Evolutionary conservation across 805 yeast genomes (phyloP).

Genomic region (Limtongia smithiae): DNA sequence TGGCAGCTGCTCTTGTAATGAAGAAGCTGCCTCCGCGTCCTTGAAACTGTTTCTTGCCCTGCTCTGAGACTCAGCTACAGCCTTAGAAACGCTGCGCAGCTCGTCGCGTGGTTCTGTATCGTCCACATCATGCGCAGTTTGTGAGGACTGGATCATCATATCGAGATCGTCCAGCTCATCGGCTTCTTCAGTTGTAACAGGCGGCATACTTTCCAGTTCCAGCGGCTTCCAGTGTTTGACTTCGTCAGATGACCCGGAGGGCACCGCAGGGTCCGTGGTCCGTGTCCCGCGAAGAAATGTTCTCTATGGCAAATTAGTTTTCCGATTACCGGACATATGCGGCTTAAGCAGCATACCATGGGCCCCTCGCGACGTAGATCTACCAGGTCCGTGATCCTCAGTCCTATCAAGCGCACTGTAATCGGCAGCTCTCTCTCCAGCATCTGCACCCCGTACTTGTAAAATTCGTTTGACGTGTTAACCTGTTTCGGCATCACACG

Average conservation of each 20-base stretch:
- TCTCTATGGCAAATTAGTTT: neutral
- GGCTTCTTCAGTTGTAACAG: constrained; percentile 2
- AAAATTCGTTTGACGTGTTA: constrained; percentile 25
- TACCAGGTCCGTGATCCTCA: constrained; percentile 26
- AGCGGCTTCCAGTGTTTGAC: too few relatives aligned
- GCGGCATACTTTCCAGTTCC: too few relatives aligned
- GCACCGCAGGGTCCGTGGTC: too few relatives aligned
- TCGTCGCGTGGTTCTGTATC: neutral
- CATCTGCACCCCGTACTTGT: constrained; percentile 21
- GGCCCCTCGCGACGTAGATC: constrained; percentile 22
- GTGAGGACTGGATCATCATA: constrained; percentile 10
- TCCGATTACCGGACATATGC: too few relatives aligned
- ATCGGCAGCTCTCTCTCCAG: constrained; percentile 30
- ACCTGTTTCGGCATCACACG: constrained; percentile 18
- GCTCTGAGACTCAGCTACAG: neutral
- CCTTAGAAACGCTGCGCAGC: neutral
- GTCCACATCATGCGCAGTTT: neutral
- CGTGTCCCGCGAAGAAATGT: neutral
- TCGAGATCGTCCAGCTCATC: constrained; percentile 2
- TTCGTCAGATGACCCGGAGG: too few relatives aligned
- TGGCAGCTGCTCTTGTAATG: too few relatives aligned
- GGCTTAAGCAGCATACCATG: constrained; percentile 21
- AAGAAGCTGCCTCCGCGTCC: too few relatives aligned
- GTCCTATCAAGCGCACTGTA: constrained; percentile 29
- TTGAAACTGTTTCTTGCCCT: too few relatives aligned